These are phyloP conservation scores for Shiraia sp. DNA, from an alignment of 2,329 filamentous ascomycete species.

Conservation along the genomic window DNA sequence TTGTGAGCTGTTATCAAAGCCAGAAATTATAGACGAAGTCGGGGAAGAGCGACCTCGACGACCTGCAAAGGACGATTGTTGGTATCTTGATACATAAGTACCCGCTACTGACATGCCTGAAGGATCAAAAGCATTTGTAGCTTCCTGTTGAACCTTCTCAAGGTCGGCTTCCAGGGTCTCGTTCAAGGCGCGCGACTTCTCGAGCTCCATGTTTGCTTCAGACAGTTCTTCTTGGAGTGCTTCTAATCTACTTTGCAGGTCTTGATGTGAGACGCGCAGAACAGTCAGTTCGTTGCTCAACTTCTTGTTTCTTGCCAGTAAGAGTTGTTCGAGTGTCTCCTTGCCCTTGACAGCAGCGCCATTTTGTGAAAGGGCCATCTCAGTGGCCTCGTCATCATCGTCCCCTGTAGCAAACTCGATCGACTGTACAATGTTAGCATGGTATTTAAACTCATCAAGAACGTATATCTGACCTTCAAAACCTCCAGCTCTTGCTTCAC, in stretches of 20 bases:
- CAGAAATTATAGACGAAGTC: conserved; percentile 96
- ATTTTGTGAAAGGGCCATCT: conserved; percentile 47
- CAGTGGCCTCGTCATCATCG: conserved; percentile 57
- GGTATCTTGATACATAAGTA: conserved; percentile 82
- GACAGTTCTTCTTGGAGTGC: conserved; percentile 82
- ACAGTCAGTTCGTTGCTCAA: conserved; percentile 91
- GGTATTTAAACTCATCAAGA: not conserved
- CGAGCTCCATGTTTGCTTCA: conserved; percentile 80
- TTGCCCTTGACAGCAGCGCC: conserved; percentile 61
- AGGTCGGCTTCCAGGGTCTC: conserved; percentile 91
- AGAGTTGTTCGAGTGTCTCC: conserved; percentile 84
- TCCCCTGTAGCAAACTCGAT: conserved; percentile 95
- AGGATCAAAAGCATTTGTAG: conserved; percentile 77
- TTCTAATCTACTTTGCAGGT: conserved; percentile 79
- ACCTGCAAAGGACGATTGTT: conserved; percentile 61
- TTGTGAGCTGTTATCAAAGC: conserved; percentile 65
- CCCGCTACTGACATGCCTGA: conserved; percentile 91
- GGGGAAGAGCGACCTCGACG: conserved; percentile 77
- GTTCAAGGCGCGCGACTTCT: conserved; percentile 81
- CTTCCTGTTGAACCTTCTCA: conserved; percentile 82
- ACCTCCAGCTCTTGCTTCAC: conserved; percentile 95
- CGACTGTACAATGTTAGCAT: conserved; percentile 56
- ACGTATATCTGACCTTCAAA: conserved; percentile 63
- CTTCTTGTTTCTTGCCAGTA: conserved; percentile 95
- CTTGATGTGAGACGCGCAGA: conserved; percentile 89